Percentiles rank a stretch among this genome's conserved stretches.
Evolutionary conservation across 164 flowering plant genomes (phyloP).

Genomic region (Saururus chinensis): DNA sequence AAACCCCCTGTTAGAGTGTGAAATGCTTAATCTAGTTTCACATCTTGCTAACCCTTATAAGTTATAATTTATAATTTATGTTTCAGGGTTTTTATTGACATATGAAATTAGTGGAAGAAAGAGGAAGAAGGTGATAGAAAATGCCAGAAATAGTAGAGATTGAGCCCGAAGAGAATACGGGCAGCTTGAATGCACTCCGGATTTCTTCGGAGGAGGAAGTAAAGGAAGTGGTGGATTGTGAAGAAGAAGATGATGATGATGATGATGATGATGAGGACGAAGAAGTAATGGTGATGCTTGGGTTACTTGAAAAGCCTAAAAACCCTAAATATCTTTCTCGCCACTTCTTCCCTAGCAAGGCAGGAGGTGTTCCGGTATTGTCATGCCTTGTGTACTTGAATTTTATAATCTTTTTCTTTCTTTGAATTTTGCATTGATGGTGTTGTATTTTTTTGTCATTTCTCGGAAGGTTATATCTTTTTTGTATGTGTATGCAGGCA

Average conservation of each 20-base stretch:
- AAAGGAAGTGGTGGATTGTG: conserved; percentile 18
- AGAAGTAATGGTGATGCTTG: conserved; percentile 38
- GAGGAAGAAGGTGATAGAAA: neutral
- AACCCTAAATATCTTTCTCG: conserved; percentile 43
- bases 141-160: conserved; percentile 9
- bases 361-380: conserved; percentile 77
- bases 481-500: conserved; percentile 58
- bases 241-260: conserved; percentile 24
- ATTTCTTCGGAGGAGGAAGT: too few relatives aligned
- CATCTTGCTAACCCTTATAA: too few relatives aligned
- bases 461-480: neutral
- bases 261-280: conserved; percentile 13
- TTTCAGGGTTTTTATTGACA: too few relatives aligned
- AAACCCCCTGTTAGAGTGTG: too few relatives aligned
- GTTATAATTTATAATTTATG: too few relatives aligned
- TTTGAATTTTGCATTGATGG: neutral
- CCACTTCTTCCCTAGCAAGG: conserved; percentile 77
- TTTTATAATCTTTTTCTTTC: neutral
- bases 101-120: too few relatives aligned
- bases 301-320: conserved; percentile 65
- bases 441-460: neutral
- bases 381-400: neutral
- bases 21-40: too few relatives aligned
- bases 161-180: neutral
- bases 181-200: too few relatives aligned